Percentiles rank a stretch among this genome's conserved stretches.
Conservation (phyloP, 768 basidiomycete genomes). For the Auriscalpium microsporum region DNA sequence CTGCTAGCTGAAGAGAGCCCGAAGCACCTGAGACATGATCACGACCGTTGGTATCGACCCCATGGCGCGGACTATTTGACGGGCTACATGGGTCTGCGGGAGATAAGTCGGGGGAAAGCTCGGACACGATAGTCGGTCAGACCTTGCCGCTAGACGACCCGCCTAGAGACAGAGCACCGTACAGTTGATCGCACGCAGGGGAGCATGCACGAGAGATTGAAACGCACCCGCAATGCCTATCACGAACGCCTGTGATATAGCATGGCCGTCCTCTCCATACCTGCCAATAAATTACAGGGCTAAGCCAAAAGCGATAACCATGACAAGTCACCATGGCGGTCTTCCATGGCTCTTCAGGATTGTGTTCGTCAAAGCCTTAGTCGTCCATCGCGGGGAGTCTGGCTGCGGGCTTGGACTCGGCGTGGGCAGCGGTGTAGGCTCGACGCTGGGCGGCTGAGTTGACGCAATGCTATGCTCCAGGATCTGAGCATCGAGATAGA, state of each 20-base stretch:
- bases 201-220: background rate
- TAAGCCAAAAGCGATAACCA: conserved; percentile 3
- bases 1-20: background rate
- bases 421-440: conserved; percentile 5
- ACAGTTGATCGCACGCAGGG: background rate
- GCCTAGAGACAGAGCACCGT: conserved; percentile 31
- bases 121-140: background rate
- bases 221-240: conserved; percentile 73
- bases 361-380: conserved; percentile 53
- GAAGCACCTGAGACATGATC: conserved; percentile 74
- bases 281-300: conserved; percentile 27
- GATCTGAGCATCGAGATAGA: background rate
- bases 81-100: conserved; percentile 72
- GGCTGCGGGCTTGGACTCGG: conserved; percentile 3
- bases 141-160: conserved; percentile 88
- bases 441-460: background rate
- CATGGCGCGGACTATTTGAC: conserved; percentile 69
- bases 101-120: conserved; percentile 1
- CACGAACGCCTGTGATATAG: conserved; percentile 70
- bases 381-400: background rate
- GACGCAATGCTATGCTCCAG: background rate
- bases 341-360: conserved; percentile 78
- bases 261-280: conserved; percentile 71
- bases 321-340: conserved; percentile 59
- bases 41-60: conserved; percentile 85